Evolutionary conservation across 139 green algal species (phyloP).

Genomic region (Chlorella vulgaris): DNA sequence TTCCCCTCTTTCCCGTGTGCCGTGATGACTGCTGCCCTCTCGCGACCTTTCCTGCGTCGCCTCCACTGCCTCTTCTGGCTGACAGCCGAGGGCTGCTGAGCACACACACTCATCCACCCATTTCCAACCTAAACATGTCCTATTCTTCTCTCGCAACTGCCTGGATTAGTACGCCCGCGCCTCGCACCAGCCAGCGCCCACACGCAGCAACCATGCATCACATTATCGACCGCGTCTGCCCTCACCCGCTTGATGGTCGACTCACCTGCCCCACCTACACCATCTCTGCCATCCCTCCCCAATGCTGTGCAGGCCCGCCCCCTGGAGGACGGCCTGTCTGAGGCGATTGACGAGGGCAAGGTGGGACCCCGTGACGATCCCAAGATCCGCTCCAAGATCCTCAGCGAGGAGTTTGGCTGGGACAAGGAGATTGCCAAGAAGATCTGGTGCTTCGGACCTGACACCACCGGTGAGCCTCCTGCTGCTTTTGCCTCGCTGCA

Average conservation of each 20-base stretch:
- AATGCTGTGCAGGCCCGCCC: slow-evolving; percentile 82
- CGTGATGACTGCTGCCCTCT: neutral
- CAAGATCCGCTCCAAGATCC: slow-evolving; percentile 89
- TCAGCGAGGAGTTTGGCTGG: slow-evolving; percentile 97
- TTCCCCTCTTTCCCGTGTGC: neutral
- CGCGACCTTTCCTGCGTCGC: slow-evolving; percentile 14
- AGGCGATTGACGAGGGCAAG: slow-evolving; percentile 97
- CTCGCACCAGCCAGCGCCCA: neutral
- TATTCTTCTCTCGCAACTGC: neutral
- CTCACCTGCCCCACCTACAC: neutral
- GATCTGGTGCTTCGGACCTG: slow-evolving; percentile 99
- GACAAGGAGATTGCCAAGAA: slow-evolving; percentile 99
- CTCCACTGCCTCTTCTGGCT: neutral
- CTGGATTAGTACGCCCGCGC: neutral
- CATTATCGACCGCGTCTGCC: neutral
- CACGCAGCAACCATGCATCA: neutral
- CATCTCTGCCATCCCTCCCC: neutral
- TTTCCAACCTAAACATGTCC: neutral
- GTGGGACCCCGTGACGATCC: slow-evolving; percentile 92
- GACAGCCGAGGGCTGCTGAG: slow-evolving; percentile 14
- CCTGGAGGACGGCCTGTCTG: slow-evolving; percentile 96
- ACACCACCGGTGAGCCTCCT: slow-evolving; percentile 90
- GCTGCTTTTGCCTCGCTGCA: neutral
- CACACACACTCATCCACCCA: too few species aligned
- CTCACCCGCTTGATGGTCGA: neutral